Conservation (phyloP, 371 early-diverging fungal species). For the Batrachochytrium dendrobatidis region DNA sequence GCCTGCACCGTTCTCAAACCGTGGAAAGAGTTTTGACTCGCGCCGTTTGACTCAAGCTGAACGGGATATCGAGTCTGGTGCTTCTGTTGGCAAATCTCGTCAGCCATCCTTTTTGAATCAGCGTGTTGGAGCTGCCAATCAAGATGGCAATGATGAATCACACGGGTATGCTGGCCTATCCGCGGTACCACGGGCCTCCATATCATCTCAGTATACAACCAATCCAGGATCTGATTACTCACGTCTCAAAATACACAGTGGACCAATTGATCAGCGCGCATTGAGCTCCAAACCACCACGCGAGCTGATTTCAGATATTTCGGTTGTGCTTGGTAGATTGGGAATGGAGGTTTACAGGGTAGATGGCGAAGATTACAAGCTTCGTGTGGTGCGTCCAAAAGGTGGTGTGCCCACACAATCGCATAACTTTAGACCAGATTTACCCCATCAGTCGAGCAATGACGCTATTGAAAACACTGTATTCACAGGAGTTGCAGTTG, state of each 20-base stretch:
- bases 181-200: neutral
- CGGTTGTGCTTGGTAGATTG: constrained; percentile 13
- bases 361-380: constrained; percentile 24
- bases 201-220: neutral
- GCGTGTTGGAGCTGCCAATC: neutral
- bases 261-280: constrained; percentile 41
- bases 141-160: neutral
- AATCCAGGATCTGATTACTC: neutral
- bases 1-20: neutral
- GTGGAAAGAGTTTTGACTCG: constrained; percentile 1
- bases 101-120: too few species aligned
- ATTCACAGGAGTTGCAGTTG: neutral
- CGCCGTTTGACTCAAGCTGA: neutral
- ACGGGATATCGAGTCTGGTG: neutral
- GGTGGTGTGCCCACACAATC: neutral
- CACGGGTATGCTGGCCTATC: too few species aligned
- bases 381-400: constrained; percentile 19
- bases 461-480: neutral
- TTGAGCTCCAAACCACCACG: constrained; percentile 24
- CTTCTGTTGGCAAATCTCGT: neutral
- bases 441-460: neutral
- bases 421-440: too few species aligned
- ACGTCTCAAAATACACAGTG: constrained; percentile 15
- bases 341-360: constrained; percentile 27
- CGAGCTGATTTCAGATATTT: constrained; percentile 23